Conservation (phyloP, 441 rosid genomes). For the Brassica hybrid region DNA sequence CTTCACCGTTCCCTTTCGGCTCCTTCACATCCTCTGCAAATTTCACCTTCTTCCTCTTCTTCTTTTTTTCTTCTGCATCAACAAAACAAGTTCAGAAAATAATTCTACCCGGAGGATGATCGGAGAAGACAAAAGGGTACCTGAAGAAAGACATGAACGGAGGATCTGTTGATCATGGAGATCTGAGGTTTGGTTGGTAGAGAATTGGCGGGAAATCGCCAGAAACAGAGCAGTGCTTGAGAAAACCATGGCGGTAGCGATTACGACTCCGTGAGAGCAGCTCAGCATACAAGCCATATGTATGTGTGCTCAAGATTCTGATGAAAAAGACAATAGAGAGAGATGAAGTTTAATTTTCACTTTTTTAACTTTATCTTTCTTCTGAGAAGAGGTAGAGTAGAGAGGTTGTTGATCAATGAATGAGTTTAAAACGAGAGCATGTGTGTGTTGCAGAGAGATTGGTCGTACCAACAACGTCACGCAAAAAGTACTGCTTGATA, state of each 20-base stretch:
- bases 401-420: constrained; percentile 25
- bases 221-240: too few species aligned
- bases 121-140: constrained; percentile 41
- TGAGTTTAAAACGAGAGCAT: constrained; percentile 25
- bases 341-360: not conserved
- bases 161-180: constrained; percentile 17
- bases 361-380: not conserved
- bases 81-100: not conserved
- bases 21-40: constrained; percentile 83
- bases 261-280: constrained; percentile 64
- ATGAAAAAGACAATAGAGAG: not conserved
- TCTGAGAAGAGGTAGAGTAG: constrained; percentile 3
- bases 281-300: constrained; percentile 27
- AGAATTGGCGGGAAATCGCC: constrained; percentile 59
- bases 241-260: constrained; percentile 82
- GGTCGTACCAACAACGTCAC: constrained; percentile 34
- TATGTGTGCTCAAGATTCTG: not conserved
- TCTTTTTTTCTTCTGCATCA: constrained; percentile 44
- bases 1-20: constrained; percentile 60
- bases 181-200: constrained; percentile 35
- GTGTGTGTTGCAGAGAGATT: constrained; percentile 38
- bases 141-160: constrained; percentile 73
- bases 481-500: constrained; percentile 17
- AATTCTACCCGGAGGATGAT: constrained; percentile 6
- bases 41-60: constrained; percentile 57